Percentiles rank a stretch among this genome's conserved stretches.
These are phyloP conservation scores for Yarrowia sp. DNA, from an alignment of 805 yeast genomes.

Conservation along the genomic window DNA sequence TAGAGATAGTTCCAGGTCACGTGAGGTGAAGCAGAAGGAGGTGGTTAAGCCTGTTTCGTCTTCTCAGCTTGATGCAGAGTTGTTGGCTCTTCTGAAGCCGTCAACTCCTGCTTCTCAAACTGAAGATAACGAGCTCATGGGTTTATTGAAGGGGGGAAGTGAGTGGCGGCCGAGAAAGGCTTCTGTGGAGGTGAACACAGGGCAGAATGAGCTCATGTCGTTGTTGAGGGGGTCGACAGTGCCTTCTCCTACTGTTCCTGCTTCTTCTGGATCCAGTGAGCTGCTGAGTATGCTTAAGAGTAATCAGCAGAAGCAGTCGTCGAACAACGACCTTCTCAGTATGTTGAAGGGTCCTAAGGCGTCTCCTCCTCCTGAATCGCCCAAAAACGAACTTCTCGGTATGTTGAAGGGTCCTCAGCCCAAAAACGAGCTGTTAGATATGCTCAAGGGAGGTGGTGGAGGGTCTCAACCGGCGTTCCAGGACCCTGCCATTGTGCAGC, in stretches of 20 bases:
- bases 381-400: neutral
- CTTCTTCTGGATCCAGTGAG: neutral
- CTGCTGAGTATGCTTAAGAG: conserved; percentile 3
- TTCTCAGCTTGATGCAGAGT: neutral
- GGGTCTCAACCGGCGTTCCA: neutral
- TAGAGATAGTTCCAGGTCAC: neutral
- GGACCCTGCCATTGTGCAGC: conserved; percentile 15
- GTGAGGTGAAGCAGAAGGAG: neutral
- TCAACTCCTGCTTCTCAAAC: neutral
- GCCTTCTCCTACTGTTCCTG: neutral
- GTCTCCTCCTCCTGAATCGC: neutral
- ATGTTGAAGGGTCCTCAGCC: neutral
- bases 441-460: neutral
- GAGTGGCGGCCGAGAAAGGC: conserved; percentile 1
- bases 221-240: neutral
- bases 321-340: neutral
- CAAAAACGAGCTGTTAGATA: conserved; percentile 1
- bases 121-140: conserved; percentile 14
- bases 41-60: neutral
- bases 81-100: conserved; percentile 10
- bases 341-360: neutral
- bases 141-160: conserved; percentile 5
- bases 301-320: neutral
- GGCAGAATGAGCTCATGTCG: conserved; percentile 5
- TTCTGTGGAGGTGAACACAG: neutral